A percentile compares a stretch with the other conserved stretches of the same genome.
Conservation (phyloP, 768 basidiomycete species). For the Termitomyces sp. region DNA sequence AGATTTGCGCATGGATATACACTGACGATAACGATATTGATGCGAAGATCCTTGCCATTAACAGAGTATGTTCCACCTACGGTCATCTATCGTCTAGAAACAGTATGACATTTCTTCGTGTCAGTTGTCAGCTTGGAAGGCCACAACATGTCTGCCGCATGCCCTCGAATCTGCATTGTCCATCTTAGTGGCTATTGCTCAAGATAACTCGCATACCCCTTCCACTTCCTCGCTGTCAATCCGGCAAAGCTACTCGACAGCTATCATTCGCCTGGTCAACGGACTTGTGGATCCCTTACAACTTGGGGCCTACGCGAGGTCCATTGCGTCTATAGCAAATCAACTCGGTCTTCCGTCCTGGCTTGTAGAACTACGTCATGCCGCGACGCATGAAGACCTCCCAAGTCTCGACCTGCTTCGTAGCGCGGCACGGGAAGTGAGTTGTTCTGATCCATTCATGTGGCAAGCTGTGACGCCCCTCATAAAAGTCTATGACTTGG, state of each 20-base stretch:
- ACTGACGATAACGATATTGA: slow-evolving; percentile 53
- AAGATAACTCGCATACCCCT: slow-evolving; percentile 35
- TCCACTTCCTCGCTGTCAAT: slow-evolving; percentile 39
- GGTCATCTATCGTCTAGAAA: background rate
- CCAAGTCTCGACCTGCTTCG: slow-evolving; percentile 78
- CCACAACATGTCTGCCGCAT: slow-evolving; percentile 71
- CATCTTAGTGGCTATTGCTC: slow-evolving; percentile 51
- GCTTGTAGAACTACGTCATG: slow-evolving; percentile 91
- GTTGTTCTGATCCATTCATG: slow-evolving; percentile 1
- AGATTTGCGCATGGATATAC: slow-evolving; percentile 74
- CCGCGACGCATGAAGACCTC: slow-evolving; percentile 93
- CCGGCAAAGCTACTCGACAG: slow-evolving; percentile 74
- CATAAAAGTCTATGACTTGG: slow-evolving; percentile 70
- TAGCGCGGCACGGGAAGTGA: slow-evolving; percentile 69
- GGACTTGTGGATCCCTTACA: slow-evolving; percentile 94
- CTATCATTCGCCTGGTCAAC: slow-evolving; percentile 87
- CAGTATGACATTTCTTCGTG: background rate
- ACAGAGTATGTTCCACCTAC: slow-evolving; percentile 42
- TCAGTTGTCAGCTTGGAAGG: slow-evolving; percentile 77
- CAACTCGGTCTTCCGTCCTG: slow-evolving; percentile 83
- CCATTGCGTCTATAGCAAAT: slow-evolving; percentile 82
- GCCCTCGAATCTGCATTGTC: slow-evolving; percentile 71
- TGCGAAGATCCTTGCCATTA: slow-evolving; percentile 53
- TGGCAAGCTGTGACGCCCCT: slow-evolving; percentile 3
- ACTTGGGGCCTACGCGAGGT: slow-evolving; percentile 80